A percentile compares a stretch with the other conserved stretches of the same genome.
Evolutionary conservation across 768 basidiomycete species (phyloP).

Genomic region (Pulveroboletus sp.): DNA sequence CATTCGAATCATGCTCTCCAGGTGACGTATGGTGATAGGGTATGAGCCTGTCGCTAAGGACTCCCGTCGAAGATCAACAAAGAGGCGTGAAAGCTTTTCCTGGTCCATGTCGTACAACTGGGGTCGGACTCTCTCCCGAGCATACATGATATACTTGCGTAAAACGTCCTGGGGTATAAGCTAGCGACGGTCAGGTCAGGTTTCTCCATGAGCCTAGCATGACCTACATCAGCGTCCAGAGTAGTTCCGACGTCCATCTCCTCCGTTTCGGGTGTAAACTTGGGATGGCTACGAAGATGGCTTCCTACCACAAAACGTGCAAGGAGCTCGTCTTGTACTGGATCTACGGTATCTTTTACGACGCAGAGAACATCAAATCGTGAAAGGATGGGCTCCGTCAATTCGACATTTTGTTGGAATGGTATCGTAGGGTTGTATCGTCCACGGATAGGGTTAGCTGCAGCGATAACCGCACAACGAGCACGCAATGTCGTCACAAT

Average conservation of each 20-base stretch:
- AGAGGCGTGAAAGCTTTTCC: slow-evolving; percentile 91
- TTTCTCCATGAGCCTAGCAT: neutral
- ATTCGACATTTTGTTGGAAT: slow-evolving; percentile 96
- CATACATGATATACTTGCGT: slow-evolving; percentile 99
- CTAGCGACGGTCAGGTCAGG: slow-evolving; percentile 39
- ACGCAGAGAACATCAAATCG: slow-evolving; percentile 98
- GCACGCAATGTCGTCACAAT: slow-evolving; percentile 98
- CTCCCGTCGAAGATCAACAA: slow-evolving; percentile 93
- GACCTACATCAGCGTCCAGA: slow-evolving; percentile 84
- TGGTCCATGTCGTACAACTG: slow-evolving; percentile 95
- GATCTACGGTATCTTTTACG: slow-evolving; percentile 96
- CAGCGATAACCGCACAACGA: slow-evolving; percentile 95
- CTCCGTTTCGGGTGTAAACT: slow-evolving; percentile 81
- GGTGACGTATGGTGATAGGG: slow-evolving; percentile 95
- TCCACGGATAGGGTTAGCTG: slow-evolving; percentile 95
- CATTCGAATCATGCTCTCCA: slow-evolving; percentile 99
- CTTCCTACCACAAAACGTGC: slow-evolving; percentile 98
- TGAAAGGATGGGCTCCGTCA: slow-evolving; percentile 97
- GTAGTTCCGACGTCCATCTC: slow-evolving; percentile 93
- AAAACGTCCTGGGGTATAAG: slow-evolving; percentile 96
- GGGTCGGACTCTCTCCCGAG: slow-evolving; percentile 87
- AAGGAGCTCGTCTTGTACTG: slow-evolving; percentile 93
- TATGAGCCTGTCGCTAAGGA: slow-evolving; percentile 98
- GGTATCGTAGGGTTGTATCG: slow-evolving; percentile 98
- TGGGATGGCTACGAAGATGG: slow-evolving; percentile 91